phyloP scores from a whole-genome alignment of 2,329 filamentous ascomycete species.

The Ceratocystis destructans region DNA sequence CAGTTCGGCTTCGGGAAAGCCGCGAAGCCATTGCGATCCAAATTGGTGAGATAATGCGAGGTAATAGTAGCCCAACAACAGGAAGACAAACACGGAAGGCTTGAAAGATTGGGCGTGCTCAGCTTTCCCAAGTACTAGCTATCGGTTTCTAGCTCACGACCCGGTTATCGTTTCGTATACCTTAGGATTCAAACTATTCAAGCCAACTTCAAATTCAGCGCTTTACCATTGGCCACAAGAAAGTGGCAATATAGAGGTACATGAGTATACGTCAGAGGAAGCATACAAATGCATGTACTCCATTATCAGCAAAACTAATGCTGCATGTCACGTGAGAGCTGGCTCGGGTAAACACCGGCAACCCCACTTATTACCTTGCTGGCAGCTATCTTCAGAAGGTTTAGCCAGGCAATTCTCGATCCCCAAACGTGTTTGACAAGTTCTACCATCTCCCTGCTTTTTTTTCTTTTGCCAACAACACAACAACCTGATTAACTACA shows the following conservation, averaged over 20 bases:
- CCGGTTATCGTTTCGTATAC: not conserved
- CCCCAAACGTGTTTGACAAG: conserved; percentile 11
- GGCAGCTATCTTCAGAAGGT: not conserved
- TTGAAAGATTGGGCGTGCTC: not conserved
- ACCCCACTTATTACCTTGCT: not conserved
- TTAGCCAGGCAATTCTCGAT: conserved; percentile 7
- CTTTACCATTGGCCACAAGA: not conserved
- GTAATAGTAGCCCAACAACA: not conserved
- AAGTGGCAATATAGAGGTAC: not conserved
- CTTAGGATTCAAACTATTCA: not conserved
- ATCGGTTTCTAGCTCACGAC: not conserved
- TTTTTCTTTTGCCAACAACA: conserved; percentile 4
- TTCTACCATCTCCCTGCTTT: conserved; percentile 19
- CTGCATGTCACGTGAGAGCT: not conserved
- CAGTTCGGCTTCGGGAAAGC: conserved; percentile 41
- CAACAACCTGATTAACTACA: not conserved
- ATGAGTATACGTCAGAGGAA: not conserved
- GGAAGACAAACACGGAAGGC: not conserved
- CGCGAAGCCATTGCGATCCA: conserved; percentile 19
- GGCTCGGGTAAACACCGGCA: not conserved
- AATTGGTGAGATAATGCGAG: not conserved
- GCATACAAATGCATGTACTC: not conserved
- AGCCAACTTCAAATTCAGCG: not conserved
- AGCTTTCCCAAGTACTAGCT: not conserved
- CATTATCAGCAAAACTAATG: not conserved